Percentiles rank a stretch among this genome's conserved stretches.
Evolutionary conservation across 1,284 basidiomycete species (phyloP).

Genomic region (Rhodotorula sp.): DNA sequence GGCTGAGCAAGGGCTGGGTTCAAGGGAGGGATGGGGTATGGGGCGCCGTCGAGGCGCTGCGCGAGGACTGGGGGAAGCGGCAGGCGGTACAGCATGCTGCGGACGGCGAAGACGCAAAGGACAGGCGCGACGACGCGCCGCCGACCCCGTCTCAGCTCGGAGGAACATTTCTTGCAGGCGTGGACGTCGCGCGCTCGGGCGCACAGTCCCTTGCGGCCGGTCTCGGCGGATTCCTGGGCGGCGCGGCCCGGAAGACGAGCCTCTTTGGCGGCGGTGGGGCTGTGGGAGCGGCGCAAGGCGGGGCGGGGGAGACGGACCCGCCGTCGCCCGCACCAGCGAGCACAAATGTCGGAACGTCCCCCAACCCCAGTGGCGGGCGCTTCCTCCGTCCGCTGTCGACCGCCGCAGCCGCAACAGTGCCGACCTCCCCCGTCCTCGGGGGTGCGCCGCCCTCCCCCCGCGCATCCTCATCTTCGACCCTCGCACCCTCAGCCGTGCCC

Average conservation of each 20-base stretch:
- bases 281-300: background rate
- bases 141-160: background rate
- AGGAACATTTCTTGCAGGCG: constrained; percentile 27
- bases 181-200: constrained; percentile 38
- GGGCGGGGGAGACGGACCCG: background rate
- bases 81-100: background rate
- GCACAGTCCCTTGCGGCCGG: constrained; percentile 30
- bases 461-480: background rate
- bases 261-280: background rate
- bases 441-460: background rate
- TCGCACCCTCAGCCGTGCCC: too few species aligned
- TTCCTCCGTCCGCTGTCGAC: constrained; percentile 14
- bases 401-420: constrained; percentile 16
- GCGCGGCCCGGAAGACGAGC: constrained; percentile 10
- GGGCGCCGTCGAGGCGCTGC: constrained; percentile 12
- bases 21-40: constrained; percentile 7
- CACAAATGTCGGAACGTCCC: too few species aligned
- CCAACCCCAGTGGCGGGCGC: background rate
- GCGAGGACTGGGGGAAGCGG: constrained; percentile 15
- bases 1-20: constrained; percentile 7
- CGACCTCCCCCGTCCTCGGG: background rate
- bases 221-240: constrained; percentile 25
- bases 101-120: background rate
- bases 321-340: background rate
- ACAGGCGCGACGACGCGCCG: background rate